Conservation (phyloP, 2,329 filamentous ascomycete species). For the Botrytis medusae region DNA sequence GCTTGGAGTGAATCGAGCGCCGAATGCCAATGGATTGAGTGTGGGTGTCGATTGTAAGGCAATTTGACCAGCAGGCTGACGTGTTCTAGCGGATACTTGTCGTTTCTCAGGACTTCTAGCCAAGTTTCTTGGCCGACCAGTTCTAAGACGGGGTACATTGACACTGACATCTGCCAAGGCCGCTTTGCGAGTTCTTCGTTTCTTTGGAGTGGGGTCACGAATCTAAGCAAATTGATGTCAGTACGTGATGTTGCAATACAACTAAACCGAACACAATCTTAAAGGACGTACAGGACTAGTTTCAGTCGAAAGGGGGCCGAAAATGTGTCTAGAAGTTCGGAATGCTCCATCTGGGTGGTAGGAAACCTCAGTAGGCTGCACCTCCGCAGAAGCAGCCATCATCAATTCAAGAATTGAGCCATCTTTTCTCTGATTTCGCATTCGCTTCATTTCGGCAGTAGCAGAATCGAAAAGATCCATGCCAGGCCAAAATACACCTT, state of each 20-base stretch:
- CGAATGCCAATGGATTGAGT: constrained; percentile 33
- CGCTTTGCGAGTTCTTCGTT: constrained; percentile 34
- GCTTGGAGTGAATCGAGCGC: constrained; percentile 30
- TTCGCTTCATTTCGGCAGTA: constrained; percentile 68
- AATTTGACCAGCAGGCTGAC: constrained; percentile 19
- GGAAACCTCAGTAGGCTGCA: constrained; percentile 65
- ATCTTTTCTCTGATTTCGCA: constrained; percentile 76
- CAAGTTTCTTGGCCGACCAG: constrained; percentile 25
- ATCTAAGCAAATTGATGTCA: constrained; percentile 25
- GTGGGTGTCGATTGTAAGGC: constrained; percentile 25
- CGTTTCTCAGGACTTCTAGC: constrained; percentile 29
- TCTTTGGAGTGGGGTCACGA: constrained; percentile 34
- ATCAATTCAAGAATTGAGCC: constrained; percentile 68
- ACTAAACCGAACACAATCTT: no score
- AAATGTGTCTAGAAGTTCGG: constrained; percentile 56
- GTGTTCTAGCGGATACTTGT: constrained; percentile 16
- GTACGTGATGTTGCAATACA: not conserved
- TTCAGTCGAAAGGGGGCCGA: constrained; percentile 56
- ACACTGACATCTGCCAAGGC: constrained; percentile 30
- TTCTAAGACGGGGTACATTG: constrained; percentile 34
- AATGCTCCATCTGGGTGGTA: constrained; percentile 55
- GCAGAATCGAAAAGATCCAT: constrained; percentile 83
- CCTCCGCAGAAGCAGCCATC: constrained; percentile 60
- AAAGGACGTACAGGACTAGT: constrained; percentile 49
- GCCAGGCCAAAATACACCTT: constrained; percentile 72